phyloP scores from a whole-genome alignment of 1,284 basidiomycete species.

The Takashimella tepidaria region DNA sequence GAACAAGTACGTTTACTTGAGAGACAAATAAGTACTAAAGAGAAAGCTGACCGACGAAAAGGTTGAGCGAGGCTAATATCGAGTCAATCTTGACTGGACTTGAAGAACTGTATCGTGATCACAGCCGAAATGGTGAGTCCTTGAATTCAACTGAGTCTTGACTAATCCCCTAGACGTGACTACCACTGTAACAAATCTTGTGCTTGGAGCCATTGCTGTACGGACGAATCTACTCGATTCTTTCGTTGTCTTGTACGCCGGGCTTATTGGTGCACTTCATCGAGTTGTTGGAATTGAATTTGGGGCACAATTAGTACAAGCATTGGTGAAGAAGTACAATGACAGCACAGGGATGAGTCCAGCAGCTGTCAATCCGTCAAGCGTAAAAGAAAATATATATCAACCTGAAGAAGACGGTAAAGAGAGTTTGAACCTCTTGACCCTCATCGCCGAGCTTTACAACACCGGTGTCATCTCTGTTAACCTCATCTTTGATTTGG shows the following conservation, averaged over 20 bases:
- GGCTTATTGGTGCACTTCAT: slow-evolving; percentile 77
- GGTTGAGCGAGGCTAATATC: slow-evolving; percentile 88
- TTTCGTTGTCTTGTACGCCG: slow-evolving; percentile 85
- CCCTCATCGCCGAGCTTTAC: slow-evolving; percentile 86
- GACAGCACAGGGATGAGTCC: slow-evolving; percentile 6
- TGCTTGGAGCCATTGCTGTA: slow-evolving; percentile 76
- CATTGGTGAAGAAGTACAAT: slow-evolving; percentile 24
- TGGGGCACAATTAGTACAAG: slow-evolving; percentile 58
- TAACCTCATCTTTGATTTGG: slow-evolving; percentile 81
- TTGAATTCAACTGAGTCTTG: background rate
- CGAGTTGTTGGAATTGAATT: slow-evolving; percentile 86
- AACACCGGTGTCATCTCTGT: slow-evolving; percentile 91
- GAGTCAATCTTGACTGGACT: slow-evolving; percentile 69
- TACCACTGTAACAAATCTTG: slow-evolving; percentile 66
- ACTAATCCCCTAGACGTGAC: slow-evolving; percentile 74
- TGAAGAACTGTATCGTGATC: slow-evolving; percentile 69
- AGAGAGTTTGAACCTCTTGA: slow-evolving; percentile 81
- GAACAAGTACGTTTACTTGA: slow-evolving; percentile 60
- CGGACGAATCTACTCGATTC: slow-evolving; percentile 82
- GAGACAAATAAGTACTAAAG: too few species aligned
- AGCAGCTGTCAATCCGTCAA: slow-evolving; percentile 16
- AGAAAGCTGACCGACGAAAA: slow-evolving; percentile 46
- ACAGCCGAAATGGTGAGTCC: slow-evolving; percentile 70
- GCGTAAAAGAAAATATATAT: slow-evolving; percentile 18
- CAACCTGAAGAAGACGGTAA: slow-evolving; percentile 56